Percentiles rank a stretch among this genome's conserved stretches.
phyloP scores from a whole-genome alignment of 345 rosid genomes.

The Camelina hispida region DNA sequence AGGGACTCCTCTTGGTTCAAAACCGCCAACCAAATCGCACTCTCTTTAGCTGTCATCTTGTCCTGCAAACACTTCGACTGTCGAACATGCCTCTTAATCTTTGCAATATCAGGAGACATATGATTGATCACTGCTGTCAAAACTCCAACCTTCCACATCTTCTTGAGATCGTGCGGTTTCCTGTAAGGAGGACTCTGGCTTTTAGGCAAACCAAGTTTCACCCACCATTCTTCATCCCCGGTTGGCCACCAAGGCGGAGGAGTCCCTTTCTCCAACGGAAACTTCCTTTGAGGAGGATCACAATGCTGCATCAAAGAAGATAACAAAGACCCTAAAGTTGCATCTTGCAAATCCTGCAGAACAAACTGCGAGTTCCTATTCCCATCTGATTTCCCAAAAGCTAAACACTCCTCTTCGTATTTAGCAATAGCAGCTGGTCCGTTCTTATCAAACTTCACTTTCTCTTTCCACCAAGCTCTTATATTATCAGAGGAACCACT shows the following conservation, averaged over 20 bases:
- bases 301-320: constrained; percentile 99
- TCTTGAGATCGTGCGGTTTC: constrained; percentile 97
- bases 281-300: constrained; percentile 97
- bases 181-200: constrained; percentile 86
- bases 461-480: constrained; percentile 99
- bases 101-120: constrained; percentile 95
- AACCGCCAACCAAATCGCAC: constrained; percentile 97
- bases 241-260: constrained; percentile 99
- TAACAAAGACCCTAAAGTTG: constrained; percentile 91
- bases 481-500: constrained; percentile 94
- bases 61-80: constrained; percentile 98
- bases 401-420: constrained; percentile 84
- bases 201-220: constrained; percentile 60
- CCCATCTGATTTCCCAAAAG: constrained; percentile 64
- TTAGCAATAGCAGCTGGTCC: constrained; percentile 96
- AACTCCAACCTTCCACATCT: constrained; percentile 99
- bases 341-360: constrained; percentile 96
- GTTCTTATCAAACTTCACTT: constrained; percentile 97
- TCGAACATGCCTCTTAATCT: constrained; percentile 90
- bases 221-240: constrained; percentile 97
- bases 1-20: constrained; percentile 82
- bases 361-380: constrained; percentile 65
- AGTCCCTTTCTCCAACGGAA: constrained; percentile 81
- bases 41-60: constrained; percentile 99
- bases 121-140: constrained; percentile 96